Evolutionary conservation across 192 early-diverging fungal species (phyloP), one percentile per base, ranked within the genome.

Genomic region (Entophlyctis helioformis): DNA sequence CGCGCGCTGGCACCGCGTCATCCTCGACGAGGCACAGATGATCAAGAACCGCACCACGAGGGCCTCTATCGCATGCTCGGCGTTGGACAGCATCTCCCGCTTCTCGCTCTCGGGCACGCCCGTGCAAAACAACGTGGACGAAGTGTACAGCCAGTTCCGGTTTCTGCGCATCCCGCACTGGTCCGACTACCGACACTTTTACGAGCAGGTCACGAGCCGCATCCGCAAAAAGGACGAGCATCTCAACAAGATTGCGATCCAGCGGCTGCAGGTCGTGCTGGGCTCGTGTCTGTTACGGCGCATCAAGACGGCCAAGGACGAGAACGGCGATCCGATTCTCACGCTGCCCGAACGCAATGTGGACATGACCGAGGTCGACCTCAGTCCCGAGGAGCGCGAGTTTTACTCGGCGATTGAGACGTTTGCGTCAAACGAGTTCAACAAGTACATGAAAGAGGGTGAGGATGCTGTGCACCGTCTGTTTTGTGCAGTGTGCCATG

Each of bases 291-390:
- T 23, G 19, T 40, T 23, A 0, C 44, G 37, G 21, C 3, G 1
- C 16, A 16, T 39, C 13, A 1, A 28, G 15, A 8, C 45, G 11
- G 35, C 22, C 28, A 23, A n/a, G 36, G 51, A 44, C 16, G 40
- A 81, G 2, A 71, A 82, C 40, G 77, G 69, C 15, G 63, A 55
- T 19, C 63, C 76, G 16, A 56, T 83, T 43, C 51, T 84, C 7
- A 46, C 62, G 1, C 59, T 87, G 20, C 81, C 81, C 5, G 15
- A 32, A n/a, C 45, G 46, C 42, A 34, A 22, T 5, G 32, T 44
- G 23, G 39, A 18, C 11, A 8, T 61, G 2, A 21, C 40, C 2
- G 18, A 42, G 18, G 44, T 22, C 12, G 52, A 18, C 36, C 48
- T 46, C 46, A 48, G 25, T 27, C 63, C n/a, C n/a, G n/a, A n/a